Evolutionary conservation across 768 basidiomycete genomes (phyloP).

Genomic region (Boletales sp.): DNA sequence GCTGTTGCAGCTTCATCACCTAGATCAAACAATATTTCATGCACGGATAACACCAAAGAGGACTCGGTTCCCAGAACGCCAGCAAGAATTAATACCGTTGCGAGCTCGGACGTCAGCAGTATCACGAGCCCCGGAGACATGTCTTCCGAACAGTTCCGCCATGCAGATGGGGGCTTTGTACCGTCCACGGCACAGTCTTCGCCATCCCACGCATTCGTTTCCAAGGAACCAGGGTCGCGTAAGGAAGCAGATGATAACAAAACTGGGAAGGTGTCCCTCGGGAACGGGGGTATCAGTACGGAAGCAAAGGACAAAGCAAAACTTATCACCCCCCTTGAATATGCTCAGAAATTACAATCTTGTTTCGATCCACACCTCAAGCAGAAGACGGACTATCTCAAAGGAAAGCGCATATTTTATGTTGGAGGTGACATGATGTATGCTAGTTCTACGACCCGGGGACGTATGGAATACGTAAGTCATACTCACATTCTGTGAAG

Average conservation of each 20-base stretch:
- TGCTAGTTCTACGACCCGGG: slow-evolving; percentile 49
- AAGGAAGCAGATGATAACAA: slow-evolving; percentile 23
- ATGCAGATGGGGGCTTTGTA: neutral
- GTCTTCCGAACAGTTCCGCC: neutral
- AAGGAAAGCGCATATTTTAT: slow-evolving; percentile 56
- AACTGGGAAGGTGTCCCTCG: neutral
- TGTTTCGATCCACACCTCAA: slow-evolving; percentile 19
- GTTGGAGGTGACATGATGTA: slow-evolving; percentile 54
- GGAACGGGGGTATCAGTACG: slow-evolving; percentile 12
- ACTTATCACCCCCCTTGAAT: slow-evolving; percentile 48
- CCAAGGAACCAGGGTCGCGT: slow-evolving; percentile 8
- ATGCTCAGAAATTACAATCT: slow-evolving; percentile 46
- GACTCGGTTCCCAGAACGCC: slow-evolving; percentile 1
- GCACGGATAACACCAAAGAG: neutral
- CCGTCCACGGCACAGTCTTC: slow-evolving; percentile 1
- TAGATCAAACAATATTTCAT: neutral
- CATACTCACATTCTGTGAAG: neutral
- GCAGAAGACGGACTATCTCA: slow-evolving; percentile 36
- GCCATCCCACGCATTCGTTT: neutral
- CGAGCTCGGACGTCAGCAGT: slow-evolving; percentile 7
- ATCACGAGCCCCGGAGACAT: slow-evolving; percentile 20
- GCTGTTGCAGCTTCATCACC: neutral
- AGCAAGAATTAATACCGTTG: slow-evolving; percentile 6
- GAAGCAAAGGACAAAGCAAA: slow-evolving; percentile 40
- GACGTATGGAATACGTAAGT: slow-evolving; percentile 61